Percentiles rank a stretch among this genome's conserved stretches.
Conservation (phyloP, 2,329 filamentous ascomycete genomes). For the Fusarium drepaniforme region DNA sequence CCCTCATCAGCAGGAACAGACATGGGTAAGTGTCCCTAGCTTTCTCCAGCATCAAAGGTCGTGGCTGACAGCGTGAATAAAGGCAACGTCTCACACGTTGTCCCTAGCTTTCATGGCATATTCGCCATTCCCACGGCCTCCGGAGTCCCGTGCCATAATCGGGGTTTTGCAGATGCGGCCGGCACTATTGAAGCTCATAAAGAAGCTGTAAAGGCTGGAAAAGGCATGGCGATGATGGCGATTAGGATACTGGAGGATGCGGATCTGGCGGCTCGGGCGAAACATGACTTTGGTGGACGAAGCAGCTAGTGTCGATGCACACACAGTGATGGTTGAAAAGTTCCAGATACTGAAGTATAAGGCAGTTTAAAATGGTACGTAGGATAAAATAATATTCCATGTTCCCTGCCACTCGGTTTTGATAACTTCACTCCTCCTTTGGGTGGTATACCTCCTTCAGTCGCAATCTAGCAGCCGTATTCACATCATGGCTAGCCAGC, state of each 20-base stretch:
- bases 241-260: background rate
- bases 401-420: background rate
- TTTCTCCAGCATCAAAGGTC: accelerated
- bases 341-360: background rate
- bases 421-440: background rate
- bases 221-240: background rate
- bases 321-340: background rate
- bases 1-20: background rate
- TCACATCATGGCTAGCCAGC: background rate
- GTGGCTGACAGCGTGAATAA: background rate
- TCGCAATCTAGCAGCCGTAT: background rate
- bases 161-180: background rate
- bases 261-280: background rate
- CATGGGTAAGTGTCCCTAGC: background rate
- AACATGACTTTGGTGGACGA: background rate
- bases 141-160: background rate
- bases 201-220: background rate
- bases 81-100: background rate
- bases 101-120: background rate
- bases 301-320: background rate
- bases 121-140: background rate
- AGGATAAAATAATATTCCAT: background rate
- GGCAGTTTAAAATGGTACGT: background rate
- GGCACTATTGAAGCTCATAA: background rate
- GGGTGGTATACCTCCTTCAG: background rate